A percentile compares a stretch with the other conserved stretches of the same genome.
Conservation (phyloP, 176 grass and related monocot species). For the Zizania latifolia region DNA sequence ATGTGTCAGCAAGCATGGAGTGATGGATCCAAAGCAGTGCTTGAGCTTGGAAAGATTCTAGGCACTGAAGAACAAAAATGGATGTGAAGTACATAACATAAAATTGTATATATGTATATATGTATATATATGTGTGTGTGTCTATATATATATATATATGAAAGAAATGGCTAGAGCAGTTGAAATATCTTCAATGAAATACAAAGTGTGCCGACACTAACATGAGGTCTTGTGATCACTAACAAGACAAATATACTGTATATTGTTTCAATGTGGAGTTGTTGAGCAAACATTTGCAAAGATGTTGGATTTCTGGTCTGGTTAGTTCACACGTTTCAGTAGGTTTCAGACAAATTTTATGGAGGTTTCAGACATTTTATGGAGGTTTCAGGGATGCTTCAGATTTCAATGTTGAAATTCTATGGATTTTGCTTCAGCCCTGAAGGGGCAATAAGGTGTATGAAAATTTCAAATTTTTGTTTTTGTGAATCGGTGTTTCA, state of each 20-base stretch:
- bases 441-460: not conserved
- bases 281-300: not conserved
- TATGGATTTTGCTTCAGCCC: not conserved
- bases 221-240: not conserved
- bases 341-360: not conserved
- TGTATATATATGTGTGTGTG: too few relatives aligned
- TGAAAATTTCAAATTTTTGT: not conserved
- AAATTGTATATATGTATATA: too few relatives aligned
- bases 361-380: not conserved
- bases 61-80: not conserved
- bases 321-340: not conserved
- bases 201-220: constrained; percentile 6
- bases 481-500: not conserved
- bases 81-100: not conserved
- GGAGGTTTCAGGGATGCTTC: not conserved
- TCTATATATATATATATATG: too few relatives aligned
- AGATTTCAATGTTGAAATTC: not conserved
- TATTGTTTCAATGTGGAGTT: not conserved
- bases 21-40: constrained; percentile 17
- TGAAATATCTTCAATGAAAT: not conserved
- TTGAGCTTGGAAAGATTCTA: not conserved
- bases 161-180: not conserved
- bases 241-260: not conserved
- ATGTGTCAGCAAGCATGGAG: not conserved
- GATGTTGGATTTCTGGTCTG: not conserved